phyloP scores from a whole-genome alignment of 2,329 filamentous ascomycete species.

The Scedosporium apiospermum region DNA sequence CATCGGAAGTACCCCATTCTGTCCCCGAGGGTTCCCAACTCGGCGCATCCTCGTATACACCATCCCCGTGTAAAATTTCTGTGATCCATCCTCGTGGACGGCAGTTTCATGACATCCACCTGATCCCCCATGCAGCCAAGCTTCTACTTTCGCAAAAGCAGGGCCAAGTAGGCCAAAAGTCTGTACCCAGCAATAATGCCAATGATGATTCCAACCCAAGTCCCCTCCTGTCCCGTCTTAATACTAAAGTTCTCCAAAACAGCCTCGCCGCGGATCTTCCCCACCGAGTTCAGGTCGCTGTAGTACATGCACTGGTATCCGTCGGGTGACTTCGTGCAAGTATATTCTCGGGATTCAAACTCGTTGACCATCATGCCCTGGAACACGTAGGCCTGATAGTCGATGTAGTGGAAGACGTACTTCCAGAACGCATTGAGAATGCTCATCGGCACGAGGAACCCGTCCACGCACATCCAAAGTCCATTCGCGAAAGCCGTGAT shows the following conservation, averaged over 20 bases:
- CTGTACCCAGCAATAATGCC: slow-evolving; percentile 67
- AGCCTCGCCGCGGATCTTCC: slow-evolving; percentile 60
- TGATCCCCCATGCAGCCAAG: too few relatives aligned
- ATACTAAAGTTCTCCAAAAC: slow-evolving; percentile 66
- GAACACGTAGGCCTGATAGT: slow-evolving; percentile 81
- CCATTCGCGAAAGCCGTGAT: slow-evolving; percentile 79
- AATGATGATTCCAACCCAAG: slow-evolving; percentile 70
- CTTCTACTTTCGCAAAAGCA: not conserved
- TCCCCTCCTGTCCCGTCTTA: slow-evolving; percentile 48
- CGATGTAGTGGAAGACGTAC: slow-evolving; percentile 82
- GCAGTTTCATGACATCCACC: too few relatives aligned
- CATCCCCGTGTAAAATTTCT: too few relatives aligned
- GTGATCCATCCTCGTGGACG: too few relatives aligned
- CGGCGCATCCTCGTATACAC: too few relatives aligned
- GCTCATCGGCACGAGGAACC: slow-evolving; percentile 66
- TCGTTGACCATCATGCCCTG: slow-evolving; percentile 93
- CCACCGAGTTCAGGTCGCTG: slow-evolving; percentile 50
- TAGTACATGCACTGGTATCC: slow-evolving; percentile 63
- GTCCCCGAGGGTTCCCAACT: too few relatives aligned
- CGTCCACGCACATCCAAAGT: slow-evolving; percentile 79
- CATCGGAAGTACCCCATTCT: too few relatives aligned
- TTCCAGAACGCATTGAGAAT: slow-evolving; percentile 76
- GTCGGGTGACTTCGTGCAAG: slow-evolving; percentile 34
- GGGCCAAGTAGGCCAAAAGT: slow-evolving; percentile 21
- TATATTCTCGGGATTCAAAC: slow-evolving; percentile 56